Percentiles rank a stretch among this genome's conserved stretches.
Conservation (phyloP, 2,329 filamentous ascomycete genomes). For the Aspergillus uvarum region DNA sequence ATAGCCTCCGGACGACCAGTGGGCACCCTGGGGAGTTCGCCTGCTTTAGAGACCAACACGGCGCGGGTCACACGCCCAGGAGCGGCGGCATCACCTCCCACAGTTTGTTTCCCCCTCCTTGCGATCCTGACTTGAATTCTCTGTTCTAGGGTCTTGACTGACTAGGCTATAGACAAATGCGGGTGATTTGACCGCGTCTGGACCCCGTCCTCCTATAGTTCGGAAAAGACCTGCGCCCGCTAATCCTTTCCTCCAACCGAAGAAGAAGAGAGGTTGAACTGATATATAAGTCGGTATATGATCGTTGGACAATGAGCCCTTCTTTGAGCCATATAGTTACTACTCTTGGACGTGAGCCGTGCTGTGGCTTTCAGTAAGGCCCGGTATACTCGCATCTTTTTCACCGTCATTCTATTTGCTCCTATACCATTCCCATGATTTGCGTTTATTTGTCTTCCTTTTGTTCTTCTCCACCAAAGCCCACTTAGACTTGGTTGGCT, state of each 20-base stretch:
- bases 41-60: not conserved
- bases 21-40: conserved; percentile 5
- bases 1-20: conserved; percentile 28
- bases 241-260: conserved; percentile 35
- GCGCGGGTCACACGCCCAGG: not conserved
- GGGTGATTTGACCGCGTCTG: not conserved
- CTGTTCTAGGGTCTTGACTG: not conserved
- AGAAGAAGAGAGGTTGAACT: conserved; percentile 28
- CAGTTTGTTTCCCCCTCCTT: not conserved
- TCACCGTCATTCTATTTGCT: not conserved
- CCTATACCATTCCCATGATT: not conserved
- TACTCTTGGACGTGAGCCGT: not conserved
- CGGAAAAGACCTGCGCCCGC: conserved; percentile 31
- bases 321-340: not conserved
- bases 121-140: not conserved
- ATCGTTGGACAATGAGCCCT: not conserved
- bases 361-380: not conserved
- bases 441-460: not conserved
- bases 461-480: not conserved
- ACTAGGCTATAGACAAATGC: not conserved
- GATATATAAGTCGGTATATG: not conserved
- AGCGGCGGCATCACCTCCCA: conserved; percentile 1
- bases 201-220: conserved; percentile 23
- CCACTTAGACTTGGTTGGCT: not conserved
- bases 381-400: not conserved